A percentile compares a stretch with the other conserved stretches of the same genome.
phyloP scores from a whole-genome alignment of 495 filamentous ascomycete genomes.

The Trichoderma virens region DNA sequence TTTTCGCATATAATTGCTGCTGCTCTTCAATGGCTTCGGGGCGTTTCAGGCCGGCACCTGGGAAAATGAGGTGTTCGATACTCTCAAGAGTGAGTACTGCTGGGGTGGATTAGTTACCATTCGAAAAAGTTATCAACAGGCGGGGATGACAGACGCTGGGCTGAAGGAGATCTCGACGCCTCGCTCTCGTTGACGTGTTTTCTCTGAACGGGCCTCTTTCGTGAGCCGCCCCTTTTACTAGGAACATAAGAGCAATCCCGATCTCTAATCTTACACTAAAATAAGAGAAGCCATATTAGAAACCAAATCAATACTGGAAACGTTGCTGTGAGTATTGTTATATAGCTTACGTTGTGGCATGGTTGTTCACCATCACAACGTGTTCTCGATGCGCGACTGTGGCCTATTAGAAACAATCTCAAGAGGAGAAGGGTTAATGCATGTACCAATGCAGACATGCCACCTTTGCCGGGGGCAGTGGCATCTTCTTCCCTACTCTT shows the following conservation, averaged over 20 bases:
- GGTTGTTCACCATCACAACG: background rate
- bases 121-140: background rate
- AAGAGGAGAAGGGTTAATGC: background rate
- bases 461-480: background rate
- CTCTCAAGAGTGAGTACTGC: background rate
- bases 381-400: background rate
- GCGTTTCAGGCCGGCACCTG: background rate
- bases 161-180: background rate
- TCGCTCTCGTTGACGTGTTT: background rate
- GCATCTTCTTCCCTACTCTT: background rate
- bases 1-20: background rate
- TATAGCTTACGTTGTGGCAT: background rate
- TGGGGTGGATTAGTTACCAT: background rate
- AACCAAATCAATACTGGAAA: no score
- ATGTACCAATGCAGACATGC: background rate
- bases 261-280: background rate
- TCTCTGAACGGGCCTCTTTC: background rate
- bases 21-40: background rate
- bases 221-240: background rate
- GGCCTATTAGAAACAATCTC: background rate
- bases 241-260: background rate
- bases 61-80: background rate
- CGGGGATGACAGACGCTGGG: background rate
- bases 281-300: no score
- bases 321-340: background rate